Conservation (phyloP, 2,329 filamentous ascomycete species). For the Penicillium hesseltinei region DNA sequence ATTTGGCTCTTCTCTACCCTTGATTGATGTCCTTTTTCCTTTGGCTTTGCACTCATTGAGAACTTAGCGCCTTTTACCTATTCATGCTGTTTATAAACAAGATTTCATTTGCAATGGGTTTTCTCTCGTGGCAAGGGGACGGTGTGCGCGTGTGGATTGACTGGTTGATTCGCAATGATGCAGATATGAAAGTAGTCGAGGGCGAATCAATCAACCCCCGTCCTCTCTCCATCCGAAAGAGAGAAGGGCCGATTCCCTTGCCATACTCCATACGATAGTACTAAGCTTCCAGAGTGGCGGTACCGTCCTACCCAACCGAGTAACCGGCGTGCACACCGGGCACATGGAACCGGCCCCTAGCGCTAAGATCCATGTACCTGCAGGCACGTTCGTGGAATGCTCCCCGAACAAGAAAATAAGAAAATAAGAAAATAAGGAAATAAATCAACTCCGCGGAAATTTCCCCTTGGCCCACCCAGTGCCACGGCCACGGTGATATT, state of each 20-base stretch:
- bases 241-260: neutral
- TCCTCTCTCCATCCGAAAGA: neutral
- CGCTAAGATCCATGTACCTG: neutral
- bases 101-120: neutral
- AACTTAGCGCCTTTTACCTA: constrained; percentile 10
- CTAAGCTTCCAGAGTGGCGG: too few relatives aligned
- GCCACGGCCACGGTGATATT: neutral
- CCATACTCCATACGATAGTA: neutral
- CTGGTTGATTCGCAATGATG: neutral
- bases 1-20: neutral
- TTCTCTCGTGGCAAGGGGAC: neutral
- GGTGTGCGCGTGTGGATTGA: neutral
- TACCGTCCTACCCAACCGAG: too few relatives aligned
- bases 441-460: neutral
- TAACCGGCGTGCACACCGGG: neutral
- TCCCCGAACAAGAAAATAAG: neutral
- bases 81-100: constrained; percentile 9
- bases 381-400: neutral
- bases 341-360: neutral
- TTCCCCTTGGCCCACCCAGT: neutral
- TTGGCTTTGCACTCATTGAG: constrained; percentile 8
- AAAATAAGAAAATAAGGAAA: neutral
- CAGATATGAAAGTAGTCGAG: neutral
- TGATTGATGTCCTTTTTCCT: neutral
- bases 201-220: neutral